These are phyloP conservation scores for Beverwykella pulmonaria DNA, from an alignment of 495 filamentous ascomycete genomes.

Conservation along the genomic window DNA sequence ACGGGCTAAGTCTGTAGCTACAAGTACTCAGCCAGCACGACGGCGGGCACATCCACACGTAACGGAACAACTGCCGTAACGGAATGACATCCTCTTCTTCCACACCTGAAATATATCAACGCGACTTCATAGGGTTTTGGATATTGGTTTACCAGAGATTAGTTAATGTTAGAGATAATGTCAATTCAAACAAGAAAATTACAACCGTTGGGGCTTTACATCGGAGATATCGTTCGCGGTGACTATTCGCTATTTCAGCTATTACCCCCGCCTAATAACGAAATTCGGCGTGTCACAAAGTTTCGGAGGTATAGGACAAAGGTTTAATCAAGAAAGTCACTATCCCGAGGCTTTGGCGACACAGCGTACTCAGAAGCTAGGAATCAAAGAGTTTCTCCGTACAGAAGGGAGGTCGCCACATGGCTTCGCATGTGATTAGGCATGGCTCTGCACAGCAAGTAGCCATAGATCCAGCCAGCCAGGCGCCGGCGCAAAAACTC, in stretches of 20 bases:
- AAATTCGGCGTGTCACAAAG: constrained; percentile 3
- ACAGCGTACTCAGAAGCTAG: constrained; percentile 1
- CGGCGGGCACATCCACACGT: constrained; percentile 7
- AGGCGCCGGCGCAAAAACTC: constrained; percentile 19
- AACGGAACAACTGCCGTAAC: constrained; percentile 16
- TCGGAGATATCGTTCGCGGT: constrained; percentile 2
- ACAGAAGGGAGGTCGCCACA: background rate
- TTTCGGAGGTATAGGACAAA: constrained; percentile 15
- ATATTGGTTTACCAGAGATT: background rate
- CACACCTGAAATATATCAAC: background rate
- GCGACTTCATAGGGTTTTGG: background rate
- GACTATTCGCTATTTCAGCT: constrained; percentile 3
- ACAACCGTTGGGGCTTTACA: background rate
- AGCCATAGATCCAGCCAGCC: constrained; percentile 12
- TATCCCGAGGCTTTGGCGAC: constrained; percentile 4
- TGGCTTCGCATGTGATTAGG: constrained; percentile 1
- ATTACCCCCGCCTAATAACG: constrained; percentile 9
- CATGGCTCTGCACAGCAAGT: background rate
- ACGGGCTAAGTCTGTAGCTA: no score
- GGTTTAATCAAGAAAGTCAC: constrained; percentile 10
- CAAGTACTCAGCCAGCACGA: no score
- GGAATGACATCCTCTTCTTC: constrained; percentile 13
- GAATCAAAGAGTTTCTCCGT: constrained; percentile 6
- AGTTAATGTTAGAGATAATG: background rate
- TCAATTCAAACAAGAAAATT: constrained; percentile 16